phyloP scores from a whole-genome alignment of 2,329 filamentous ascomycete genomes.

The Canariomyces notabilis region DNA sequence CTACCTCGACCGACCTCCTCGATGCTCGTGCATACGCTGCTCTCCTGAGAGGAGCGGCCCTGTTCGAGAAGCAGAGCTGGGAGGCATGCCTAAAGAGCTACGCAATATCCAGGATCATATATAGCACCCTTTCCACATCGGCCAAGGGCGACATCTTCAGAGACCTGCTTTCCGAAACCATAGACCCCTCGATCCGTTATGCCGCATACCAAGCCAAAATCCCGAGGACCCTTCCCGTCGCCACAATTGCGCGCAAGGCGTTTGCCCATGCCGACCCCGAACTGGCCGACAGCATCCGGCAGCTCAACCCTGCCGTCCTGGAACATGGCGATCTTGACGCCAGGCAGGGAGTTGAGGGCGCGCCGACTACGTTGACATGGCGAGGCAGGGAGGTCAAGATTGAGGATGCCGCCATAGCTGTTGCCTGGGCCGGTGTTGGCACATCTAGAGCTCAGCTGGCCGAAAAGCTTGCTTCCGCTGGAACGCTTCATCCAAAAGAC shows the following conservation, averaged over 20 bases:
- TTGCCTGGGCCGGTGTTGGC: conserved; percentile 69
- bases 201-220: conserved; percentile 89
- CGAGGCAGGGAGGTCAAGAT: conserved; percentile 78
- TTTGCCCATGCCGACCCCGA: conserved; percentile 63
- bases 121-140: conserved; percentile 64
- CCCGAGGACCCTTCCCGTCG: conserved; percentile 76
- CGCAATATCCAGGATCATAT: conserved; percentile 73
- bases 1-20: conserved; percentile 65
- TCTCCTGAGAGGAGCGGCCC: conserved; percentile 68
- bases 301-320: conserved; percentile 63
- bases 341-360: conserved; percentile 41
- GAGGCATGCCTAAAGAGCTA: conserved; percentile 70
- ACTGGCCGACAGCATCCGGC: conserved; percentile 63
- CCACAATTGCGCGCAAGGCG: conserved; percentile 70
- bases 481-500: conserved; percentile 52
- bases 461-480: conserved; percentile 42
- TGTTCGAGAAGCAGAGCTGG: conserved; percentile 89
- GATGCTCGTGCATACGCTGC: conserved; percentile 82
- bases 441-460: conserved; percentile 47
- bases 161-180: conserved; percentile 76
- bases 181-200: conserved; percentile 91
- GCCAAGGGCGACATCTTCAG: conserved; percentile 73
- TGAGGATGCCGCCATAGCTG: conserved; percentile 86
- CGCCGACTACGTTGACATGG: conserved; percentile 77
- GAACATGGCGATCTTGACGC: conserved; percentile 49